Percentiles rank a stretch among this genome's conserved stretches.
These are phyloP conservation scores for Lachancea sp. DNA, from an alignment of 805 yeast genomes.

Conservation along the genomic window DNA sequence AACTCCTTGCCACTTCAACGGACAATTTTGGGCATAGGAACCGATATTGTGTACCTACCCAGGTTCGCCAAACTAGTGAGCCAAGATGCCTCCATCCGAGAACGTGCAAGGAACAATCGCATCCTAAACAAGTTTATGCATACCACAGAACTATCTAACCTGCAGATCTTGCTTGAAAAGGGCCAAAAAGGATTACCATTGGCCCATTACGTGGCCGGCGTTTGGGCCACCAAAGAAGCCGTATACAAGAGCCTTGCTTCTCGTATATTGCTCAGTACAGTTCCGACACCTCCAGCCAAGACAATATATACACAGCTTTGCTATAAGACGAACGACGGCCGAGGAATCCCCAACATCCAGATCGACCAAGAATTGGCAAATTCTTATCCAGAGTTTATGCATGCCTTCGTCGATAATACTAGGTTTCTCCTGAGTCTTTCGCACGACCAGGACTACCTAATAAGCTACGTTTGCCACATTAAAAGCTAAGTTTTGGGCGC, in stretches of 20 bases:
- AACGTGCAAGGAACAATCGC: constrained; percentile 7
- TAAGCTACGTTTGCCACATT: constrained; percentile 15
- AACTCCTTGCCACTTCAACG: too few relatives aligned
- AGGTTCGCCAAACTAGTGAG: constrained; percentile 18
- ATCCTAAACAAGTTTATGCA: constrained; percentile 28
- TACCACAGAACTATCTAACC: constrained; percentile 12
- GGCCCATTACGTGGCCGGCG: constrained; percentile 22
- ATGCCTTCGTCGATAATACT: constrained; percentile 11
- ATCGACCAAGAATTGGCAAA: constrained; percentile 11
- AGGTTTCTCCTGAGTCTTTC: constrained; percentile 22
- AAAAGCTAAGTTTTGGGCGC: not conserved
- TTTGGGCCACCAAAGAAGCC: constrained; percentile 32
- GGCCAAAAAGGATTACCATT: not conserved
- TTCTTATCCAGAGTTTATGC: constrained; percentile 2
- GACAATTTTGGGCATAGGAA: constrained; percentile 19
- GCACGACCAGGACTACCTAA: constrained; percentile 28
- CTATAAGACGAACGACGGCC: constrained; percentile 16
- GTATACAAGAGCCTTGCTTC: constrained; percentile 19
- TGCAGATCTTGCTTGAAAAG: constrained; percentile 6
- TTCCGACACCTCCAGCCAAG: constrained; percentile 30
- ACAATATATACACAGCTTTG: constrained; percentile 23
- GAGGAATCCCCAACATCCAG: constrained; percentile 14
- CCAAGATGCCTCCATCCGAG: constrained; percentile 11
- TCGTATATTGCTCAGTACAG: not conserved
- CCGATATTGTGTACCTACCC: constrained; percentile 29